Percentiles rank a stretch among this genome's conserved stretches.
Evolutionary conservation across 345 rosid genomes (phyloP).

Genomic region (Iberis pinnata): DNA sequence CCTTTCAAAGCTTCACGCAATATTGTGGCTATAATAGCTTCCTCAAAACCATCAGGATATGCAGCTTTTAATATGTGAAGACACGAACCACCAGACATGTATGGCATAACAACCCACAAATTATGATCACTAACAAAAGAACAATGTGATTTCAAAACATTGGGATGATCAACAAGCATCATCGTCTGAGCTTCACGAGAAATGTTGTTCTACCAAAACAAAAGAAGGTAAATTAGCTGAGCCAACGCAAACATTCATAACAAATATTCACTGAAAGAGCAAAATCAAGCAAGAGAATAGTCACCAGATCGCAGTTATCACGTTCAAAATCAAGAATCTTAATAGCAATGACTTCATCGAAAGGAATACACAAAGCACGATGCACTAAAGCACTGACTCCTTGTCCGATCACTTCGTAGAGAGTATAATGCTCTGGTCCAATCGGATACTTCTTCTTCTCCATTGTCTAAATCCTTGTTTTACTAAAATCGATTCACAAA

Average conservation of each 20-base stretch:
- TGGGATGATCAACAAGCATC: constrained; percentile 88
- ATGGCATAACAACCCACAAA: constrained; percentile 97
- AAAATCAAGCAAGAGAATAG: constrained; percentile 5
- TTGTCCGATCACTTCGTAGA: constrained; percentile 81
- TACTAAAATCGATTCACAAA: constrained; percentile 13
- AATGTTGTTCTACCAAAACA: constrained; percentile 47
- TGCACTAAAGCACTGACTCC: constrained; percentile 88
- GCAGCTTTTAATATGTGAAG: constrained; percentile 96
- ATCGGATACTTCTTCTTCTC: constrained; percentile 94
- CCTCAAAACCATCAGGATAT: constrained; percentile 93
- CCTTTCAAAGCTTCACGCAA: constrained; percentile 86
- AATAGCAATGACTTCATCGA: constrained; percentile 73
- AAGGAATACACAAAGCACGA: constrained; percentile 68
- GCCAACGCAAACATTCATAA: not conserved
- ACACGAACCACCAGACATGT: constrained; percentile 97
- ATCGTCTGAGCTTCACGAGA: constrained; percentile 94
- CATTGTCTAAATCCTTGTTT: constrained; percentile 28
- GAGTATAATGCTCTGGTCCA: constrained; percentile 58
- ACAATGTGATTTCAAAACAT: constrained; percentile 86
- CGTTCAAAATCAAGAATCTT: constrained; percentile 98
- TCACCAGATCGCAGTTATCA: constrained; percentile 78
- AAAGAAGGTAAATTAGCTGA: not conserved
- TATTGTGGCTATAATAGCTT: constrained; percentile 74
- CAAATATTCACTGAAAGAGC: no score
- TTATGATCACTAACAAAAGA: constrained; percentile 88